These are phyloP conservation scores for Phytophthora pinifolia DNA, from an alignment of 352 stramenopile species.

Conservation along the genomic window DNA sequence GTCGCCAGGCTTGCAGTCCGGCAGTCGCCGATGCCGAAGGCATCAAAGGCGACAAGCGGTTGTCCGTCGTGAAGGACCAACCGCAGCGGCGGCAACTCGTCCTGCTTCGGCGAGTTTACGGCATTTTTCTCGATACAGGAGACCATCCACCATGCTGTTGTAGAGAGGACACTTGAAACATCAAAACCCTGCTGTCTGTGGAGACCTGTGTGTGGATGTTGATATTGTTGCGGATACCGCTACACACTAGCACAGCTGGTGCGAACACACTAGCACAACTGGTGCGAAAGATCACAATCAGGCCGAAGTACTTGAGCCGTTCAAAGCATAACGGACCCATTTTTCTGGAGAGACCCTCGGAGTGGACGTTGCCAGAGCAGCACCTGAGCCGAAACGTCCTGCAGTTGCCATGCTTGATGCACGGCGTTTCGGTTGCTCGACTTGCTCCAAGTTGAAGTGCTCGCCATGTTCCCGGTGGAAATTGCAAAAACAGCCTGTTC, in stretches of 20 bases:
- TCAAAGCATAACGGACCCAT: too few species aligned
- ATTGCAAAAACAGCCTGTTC: slow-evolving; percentile 3
- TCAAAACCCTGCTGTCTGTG: slow-evolving; percentile 1
- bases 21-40: background rate
- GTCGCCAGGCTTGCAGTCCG: slow-evolving; percentile 1
- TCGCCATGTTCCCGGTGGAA: background rate
- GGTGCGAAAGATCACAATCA: too few species aligned
- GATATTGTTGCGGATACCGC: too few species aligned
- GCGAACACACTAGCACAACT: too few species aligned
- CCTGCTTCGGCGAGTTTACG: slow-evolving; percentile 14
- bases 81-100: background rate
- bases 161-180: background rate
- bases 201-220: too few species aligned
- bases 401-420: background rate
- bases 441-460: background rate
- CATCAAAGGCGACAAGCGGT: slow-evolving; percentile 3
- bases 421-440: background rate
- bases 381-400: background rate
- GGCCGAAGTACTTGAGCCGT: too few species aligned
- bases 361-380: too few species aligned
- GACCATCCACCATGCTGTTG: slow-evolving; percentile 15
- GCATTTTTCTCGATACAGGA: slow-evolving; percentile 9
- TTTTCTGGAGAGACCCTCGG: too few species aligned
- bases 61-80: slow-evolving; percentile 13
- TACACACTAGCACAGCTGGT: too few species aligned